These are phyloP conservation scores for Quercus phellos DNA, from an alignment of 331 rosid genomes.

Conservation along the genomic window DNA sequence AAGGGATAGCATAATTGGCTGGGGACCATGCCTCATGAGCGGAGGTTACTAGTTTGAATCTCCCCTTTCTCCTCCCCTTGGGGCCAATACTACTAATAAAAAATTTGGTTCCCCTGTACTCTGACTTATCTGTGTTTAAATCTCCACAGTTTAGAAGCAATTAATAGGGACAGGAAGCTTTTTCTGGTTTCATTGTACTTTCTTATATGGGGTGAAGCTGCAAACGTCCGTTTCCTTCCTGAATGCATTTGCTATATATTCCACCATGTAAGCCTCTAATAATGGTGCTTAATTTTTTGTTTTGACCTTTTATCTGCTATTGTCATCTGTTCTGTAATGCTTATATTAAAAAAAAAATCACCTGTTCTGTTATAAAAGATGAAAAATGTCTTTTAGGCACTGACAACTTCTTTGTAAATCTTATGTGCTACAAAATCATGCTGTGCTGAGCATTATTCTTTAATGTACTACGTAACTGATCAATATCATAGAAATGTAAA, in stretches of 20 bases:
- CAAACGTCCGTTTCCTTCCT: slow-evolving; percentile 97
- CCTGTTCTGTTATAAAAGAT: background rate
- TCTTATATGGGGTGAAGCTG: slow-evolving; percentile 99
- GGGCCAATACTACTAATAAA: too few species aligned
- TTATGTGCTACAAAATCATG: background rate
- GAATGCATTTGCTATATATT: slow-evolving; percentile 95
- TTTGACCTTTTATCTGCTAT: background rate
- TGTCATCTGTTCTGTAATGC: background rate
- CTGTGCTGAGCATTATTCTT: background rate
- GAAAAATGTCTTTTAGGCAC: background rate
- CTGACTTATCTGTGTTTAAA: slow-evolving; percentile 19
- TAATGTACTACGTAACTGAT: background rate
- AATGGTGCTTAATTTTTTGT: background rate
- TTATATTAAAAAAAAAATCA: too few species aligned
- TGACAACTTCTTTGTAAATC: background rate
- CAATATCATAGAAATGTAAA: background rate
- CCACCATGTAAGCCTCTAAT: slow-evolving; percentile 68
- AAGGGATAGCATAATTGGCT: too few species aligned
- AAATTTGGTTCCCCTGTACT: slow-evolving; percentile 10
- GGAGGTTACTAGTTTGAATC: too few species aligned
- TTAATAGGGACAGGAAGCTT: slow-evolving; percentile 79
- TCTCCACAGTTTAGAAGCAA: slow-evolving; percentile 78
- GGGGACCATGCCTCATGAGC: too few species aligned
- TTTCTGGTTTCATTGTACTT: slow-evolving; percentile 79
- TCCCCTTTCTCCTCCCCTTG: too few species aligned